Evolutionary conservation across 2,329 filamentous ascomycete genomes (phyloP).

Genomic region (Chaetothyriales sp.): DNA sequence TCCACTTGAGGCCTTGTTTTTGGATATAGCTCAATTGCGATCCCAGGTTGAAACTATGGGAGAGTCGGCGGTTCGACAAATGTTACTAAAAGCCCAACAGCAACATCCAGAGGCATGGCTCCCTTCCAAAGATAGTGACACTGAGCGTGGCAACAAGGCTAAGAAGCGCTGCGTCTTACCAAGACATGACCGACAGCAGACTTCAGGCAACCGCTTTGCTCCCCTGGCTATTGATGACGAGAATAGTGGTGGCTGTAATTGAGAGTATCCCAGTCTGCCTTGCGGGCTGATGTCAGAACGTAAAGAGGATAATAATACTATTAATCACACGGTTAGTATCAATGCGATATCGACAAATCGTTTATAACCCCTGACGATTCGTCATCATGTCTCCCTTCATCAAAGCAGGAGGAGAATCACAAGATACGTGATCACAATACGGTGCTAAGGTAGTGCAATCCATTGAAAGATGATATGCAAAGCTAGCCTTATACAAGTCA

Average conservation of each 20-base stretch:
- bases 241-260: background rate
- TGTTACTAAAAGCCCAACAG: background rate
- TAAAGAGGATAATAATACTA: too few species aligned
- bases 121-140: background rate
- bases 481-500: too few species aligned
- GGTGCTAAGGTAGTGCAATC: too few species aligned
- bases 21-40: slow-evolving; percentile 8
- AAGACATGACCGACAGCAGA: background rate
- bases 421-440: too few species aligned
- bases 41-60: background rate
- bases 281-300: too few species aligned
- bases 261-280: background rate
- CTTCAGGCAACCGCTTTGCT: background rate
- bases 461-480: too few species aligned
- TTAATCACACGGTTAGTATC: too few species aligned
- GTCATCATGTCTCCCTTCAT: too few species aligned
- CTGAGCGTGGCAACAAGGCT: background rate
- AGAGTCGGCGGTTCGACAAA: background rate
- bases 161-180: background rate
- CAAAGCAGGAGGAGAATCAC: too few species aligned
- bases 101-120: background rate
- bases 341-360: too few species aligned
- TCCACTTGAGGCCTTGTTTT: slow-evolving; percentile 9
- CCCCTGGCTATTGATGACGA: background rate
- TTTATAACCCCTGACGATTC: too few species aligned